Evolutionary conservation across 257 asterid genomes (phyloP).

Genomic region (Solanum tarijense): DNA sequence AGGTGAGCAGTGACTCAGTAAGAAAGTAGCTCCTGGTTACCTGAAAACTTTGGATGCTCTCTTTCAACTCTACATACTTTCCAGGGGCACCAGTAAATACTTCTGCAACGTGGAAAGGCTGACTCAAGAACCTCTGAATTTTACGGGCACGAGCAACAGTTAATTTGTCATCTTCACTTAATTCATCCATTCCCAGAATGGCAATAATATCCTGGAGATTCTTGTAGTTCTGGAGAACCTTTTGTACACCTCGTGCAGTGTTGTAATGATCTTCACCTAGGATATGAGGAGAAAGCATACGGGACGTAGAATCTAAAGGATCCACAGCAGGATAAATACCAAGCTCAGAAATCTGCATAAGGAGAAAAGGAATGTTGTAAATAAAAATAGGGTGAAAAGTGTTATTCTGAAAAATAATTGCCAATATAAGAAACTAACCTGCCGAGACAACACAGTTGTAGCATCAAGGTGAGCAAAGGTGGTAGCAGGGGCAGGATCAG

Average conservation of each 20-base stretch:
- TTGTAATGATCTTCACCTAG: conserved; percentile 44
- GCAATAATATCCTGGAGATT: conserved; percentile 98
- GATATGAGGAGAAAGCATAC: conserved; percentile 23
- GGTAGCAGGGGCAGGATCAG: conserved; percentile 23
- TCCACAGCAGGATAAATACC: conserved; percentile 98
- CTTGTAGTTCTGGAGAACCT: conserved; percentile 91
- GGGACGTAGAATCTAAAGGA: conserved; percentile 18
- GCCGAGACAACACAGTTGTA: conserved; percentile 53
- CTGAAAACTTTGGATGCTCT: conserved; percentile 19
- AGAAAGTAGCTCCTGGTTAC: not conserved
- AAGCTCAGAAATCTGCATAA: conserved; percentile 78
- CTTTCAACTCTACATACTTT: conserved; percentile 80
- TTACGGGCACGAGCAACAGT: conserved; percentile 24
- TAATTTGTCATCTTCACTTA: conserved; percentile 51
- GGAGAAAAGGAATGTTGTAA: not conserved
- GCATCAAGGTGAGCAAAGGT: conserved; percentile 25
- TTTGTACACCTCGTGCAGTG: conserved; percentile 30
- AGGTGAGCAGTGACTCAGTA: not conserved
- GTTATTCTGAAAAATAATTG: not conserved
- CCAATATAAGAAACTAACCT: too few relatives aligned
- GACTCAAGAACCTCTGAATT: conserved; percentile 46
- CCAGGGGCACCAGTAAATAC: conserved; percentile 29
- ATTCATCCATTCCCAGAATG: conserved; percentile 96
- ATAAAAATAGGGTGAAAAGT: not conserved
- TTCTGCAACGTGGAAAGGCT: conserved; percentile 73